Percentiles rank a stretch among this genome's conserved stretches.
These are phyloP conservation scores for Sordariomycetes sp. DNA, from an alignment of 2,329 filamentous ascomycete species.

Conservation along the genomic window DNA sequence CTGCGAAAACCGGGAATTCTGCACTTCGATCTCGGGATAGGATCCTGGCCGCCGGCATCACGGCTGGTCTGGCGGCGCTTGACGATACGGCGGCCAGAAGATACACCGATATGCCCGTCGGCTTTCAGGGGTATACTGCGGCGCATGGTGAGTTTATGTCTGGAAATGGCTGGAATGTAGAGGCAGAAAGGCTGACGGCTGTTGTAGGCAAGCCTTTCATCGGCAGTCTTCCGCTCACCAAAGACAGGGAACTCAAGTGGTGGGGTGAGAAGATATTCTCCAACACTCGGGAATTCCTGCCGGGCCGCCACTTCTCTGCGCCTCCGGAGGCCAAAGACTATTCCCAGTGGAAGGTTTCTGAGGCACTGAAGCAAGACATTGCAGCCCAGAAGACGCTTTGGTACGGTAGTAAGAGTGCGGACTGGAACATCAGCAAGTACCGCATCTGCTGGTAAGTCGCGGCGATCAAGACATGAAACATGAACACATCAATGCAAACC, in stretches of 20 bases:
- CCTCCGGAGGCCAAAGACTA: constrained; percentile 47
- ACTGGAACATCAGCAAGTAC: constrained; percentile 50
- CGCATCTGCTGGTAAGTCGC: constrained; percentile 53
- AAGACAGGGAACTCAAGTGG: constrained; percentile 42
- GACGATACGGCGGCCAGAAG: constrained; percentile 30
- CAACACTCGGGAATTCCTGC: constrained; percentile 40
- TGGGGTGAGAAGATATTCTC: constrained; percentile 51
- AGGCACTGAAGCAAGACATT: constrained; percentile 46
- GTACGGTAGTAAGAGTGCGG: constrained; percentile 43
- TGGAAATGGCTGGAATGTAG: background rate
- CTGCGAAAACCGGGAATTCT: constrained; percentile 30
- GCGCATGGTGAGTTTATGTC: constrained; percentile 19
- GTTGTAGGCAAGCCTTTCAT: constrained; percentile 39
- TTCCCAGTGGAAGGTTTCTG: constrained; percentile 50
- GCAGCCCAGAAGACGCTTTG: constrained; percentile 44
- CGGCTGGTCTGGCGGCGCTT: constrained; percentile 45
- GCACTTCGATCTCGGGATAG: constrained; percentile 40
- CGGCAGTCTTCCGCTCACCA: constrained; percentile 45
- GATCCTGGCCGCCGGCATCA: constrained; percentile 48
- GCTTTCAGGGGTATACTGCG: constrained; percentile 27
- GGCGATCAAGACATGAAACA: background rate
- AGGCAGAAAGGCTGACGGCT: constrained; percentile 8
- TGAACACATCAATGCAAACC: background rate
- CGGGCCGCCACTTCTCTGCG: constrained; percentile 42
- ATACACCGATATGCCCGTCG: constrained; percentile 38